Evolutionary conservation across 495 filamentous ascomycete genomes (phyloP).

Genomic region (Hyaloscypha hepaticicola): DNA sequence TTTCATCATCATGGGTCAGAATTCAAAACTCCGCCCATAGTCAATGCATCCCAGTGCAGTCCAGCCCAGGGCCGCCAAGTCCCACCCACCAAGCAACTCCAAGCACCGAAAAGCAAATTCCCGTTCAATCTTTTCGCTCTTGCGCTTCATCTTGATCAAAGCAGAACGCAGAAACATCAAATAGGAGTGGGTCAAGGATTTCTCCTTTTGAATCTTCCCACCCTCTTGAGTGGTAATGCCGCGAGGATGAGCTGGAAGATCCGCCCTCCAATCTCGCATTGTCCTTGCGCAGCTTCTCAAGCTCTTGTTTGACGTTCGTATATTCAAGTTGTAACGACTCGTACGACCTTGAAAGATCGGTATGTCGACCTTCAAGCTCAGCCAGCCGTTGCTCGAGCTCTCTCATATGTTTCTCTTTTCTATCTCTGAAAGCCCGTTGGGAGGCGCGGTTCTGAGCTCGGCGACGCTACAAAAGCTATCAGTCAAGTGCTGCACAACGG

Average conservation of each 20-base stretch:
- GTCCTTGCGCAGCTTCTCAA: conserved; percentile 26
- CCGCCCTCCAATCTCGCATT: conserved; percentile 1
- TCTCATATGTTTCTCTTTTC: conserved; percentile 89
- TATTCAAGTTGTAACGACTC: conserved; percentile 57
- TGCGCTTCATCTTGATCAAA: conserved; percentile 29
- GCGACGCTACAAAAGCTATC: conserved; percentile 22
- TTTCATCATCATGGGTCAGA: not conserved
- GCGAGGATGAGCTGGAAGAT: conserved; percentile 1
- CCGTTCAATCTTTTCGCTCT: conserved; percentile 3
- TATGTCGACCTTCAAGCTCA: conserved; percentile 40
- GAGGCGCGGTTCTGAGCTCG: conserved; percentile 56
- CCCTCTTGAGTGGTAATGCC: conserved; percentile 13
- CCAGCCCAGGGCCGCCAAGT: not conserved
- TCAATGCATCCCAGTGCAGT: not conserved
- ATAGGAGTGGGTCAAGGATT: conserved; percentile 29
- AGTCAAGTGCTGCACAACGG: not conserved
- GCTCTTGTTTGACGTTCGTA: conserved; percentile 58
- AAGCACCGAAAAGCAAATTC: not conserved
- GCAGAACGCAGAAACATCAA: conserved; percentile 32
- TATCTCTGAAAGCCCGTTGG: conserved; percentile 92
- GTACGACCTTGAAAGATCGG: conserved; percentile 43
- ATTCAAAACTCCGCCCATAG: not conserved
- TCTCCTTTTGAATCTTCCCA: conserved; percentile 28
- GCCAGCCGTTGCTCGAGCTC: conserved; percentile 80
- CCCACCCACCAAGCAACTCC: not conserved